Conservation (phyloP, 169 alveolate species). For the Plasmodium vinckei region DNA sequence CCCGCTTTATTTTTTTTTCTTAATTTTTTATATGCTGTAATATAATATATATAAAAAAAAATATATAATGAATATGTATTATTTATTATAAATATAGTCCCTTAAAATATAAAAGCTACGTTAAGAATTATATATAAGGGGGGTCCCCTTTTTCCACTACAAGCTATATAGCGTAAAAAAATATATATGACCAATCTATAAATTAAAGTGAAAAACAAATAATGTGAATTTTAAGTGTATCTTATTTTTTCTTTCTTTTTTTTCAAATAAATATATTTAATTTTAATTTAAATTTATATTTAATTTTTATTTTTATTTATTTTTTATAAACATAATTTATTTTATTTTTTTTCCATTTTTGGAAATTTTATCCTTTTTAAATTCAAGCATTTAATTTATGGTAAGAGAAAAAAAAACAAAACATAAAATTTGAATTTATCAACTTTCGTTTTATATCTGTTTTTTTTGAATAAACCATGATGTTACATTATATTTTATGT, state of each 20-base stretch:
- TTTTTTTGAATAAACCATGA: too few species aligned
- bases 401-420: slow-evolving; percentile 11
- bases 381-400: slow-evolving; percentile 24
- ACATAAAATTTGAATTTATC: too few species aligned
- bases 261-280: not conserved
- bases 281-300: not conserved
- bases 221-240: not conserved
- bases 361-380: slow-evolving; percentile 5
- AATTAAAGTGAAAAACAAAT: not conserved
- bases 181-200: not conserved
- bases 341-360: slow-evolving; percentile 4
- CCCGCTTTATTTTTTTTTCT: too few species aligned
- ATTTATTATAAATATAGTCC: too few species aligned
- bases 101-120: too few species aligned
- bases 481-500: too few species aligned
- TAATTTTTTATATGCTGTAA: too few species aligned
- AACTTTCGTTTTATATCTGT: too few species aligned
- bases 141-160: slow-evolving; percentile 62
- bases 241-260: not conserved
- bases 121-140: not conserved
- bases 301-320: slow-evolving; percentile 2
- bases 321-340: not conserved
- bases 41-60: too few species aligned
- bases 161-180: not conserved
- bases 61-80: too few species aligned